Evolutionary conservation across 768 basidiomycete genomes (phyloP).

Genomic region (Boletus reticuloceps): DNA sequence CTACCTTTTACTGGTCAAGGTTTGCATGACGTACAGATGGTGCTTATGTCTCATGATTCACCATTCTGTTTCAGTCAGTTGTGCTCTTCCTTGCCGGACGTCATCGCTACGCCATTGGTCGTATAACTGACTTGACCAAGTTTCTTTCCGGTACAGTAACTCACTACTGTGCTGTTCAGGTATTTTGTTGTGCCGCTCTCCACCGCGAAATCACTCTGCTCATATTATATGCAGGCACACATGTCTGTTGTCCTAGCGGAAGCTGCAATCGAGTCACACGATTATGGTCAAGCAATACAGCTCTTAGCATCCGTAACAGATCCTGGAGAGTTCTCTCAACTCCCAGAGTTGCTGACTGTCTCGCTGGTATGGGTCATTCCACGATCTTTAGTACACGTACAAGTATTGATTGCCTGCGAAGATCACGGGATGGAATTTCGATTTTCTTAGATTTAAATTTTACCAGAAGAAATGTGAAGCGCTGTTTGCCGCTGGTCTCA

Average conservation of each 20-base stretch:
- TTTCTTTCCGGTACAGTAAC: neutral
- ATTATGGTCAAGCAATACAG: conserved; percentile 5
- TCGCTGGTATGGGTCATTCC: conserved; percentile 8
- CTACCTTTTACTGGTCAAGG: conserved; percentile 18
- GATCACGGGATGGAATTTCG: conserved; percentile 18
- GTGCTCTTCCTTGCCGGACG: conserved; percentile 9
- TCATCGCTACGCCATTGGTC: conserved; percentile 2
- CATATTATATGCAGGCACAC: neutral
- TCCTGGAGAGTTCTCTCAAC: neutral
- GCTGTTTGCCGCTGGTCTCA: conserved; percentile 1
- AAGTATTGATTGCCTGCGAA: neutral
- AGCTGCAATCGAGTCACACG: conserved; percentile 4
- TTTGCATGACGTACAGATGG: neutral
- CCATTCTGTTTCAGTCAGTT: conserved; percentile 1
- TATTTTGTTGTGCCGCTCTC: neutral
- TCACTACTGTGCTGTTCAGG: conserved; percentile 6
- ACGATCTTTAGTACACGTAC: neutral
- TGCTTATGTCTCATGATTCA: neutral
- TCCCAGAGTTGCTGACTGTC: conserved; percentile 12
- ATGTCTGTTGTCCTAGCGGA: conserved; percentile 15
- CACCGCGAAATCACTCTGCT: neutral
- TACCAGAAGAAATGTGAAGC: conserved; percentile 6
- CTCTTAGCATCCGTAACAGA: conserved; percentile 4
- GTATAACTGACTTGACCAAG: conserved; percentile 7
- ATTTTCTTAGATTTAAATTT: conserved; percentile 5